Conservation (phyloP, 495 filamentous ascomycete genomes). For the Cercophora sp. region DNA sequence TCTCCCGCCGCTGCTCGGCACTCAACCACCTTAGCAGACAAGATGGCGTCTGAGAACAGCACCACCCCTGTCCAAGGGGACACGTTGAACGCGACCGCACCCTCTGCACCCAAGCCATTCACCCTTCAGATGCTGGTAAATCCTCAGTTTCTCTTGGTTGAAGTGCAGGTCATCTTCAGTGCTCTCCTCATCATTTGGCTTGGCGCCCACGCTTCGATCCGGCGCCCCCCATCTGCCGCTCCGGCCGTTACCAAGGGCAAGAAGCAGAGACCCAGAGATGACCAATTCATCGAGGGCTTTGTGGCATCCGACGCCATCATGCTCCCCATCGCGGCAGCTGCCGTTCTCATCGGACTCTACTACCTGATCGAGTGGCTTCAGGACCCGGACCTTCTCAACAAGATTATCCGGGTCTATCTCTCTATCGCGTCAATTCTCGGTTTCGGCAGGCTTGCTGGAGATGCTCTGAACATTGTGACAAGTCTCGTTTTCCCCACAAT, state of each 20-base stretch:
- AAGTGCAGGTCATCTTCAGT: slow-evolving; percentile 36
- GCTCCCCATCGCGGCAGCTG: slow-evolving; percentile 77
- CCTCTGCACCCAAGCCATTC: neutral
- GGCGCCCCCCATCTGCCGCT: slow-evolving; percentile 74
- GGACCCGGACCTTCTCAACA: slow-evolving; percentile 76
- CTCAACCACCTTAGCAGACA: too few species aligned
- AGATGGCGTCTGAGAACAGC: neutral
- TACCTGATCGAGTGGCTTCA: slow-evolving; percentile 85
- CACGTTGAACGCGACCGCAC: neutral
- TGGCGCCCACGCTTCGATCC: slow-evolving; percentile 49
- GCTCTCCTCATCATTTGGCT: slow-evolving; percentile 44
- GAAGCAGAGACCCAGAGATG: slow-evolving; percentile 50
- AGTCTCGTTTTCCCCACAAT: slow-evolving; percentile 69
- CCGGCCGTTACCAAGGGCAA: slow-evolving; percentile 48
- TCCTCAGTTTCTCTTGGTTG: slow-evolving; percentile 34
- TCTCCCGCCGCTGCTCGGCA: too few species aligned
- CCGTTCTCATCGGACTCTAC: slow-evolving; percentile 72
- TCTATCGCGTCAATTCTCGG: slow-evolving; percentile 73
- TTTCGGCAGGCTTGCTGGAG: slow-evolving; percentile 63
- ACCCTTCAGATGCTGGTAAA: slow-evolving; percentile 47
- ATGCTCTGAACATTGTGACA: slow-evolving; percentile 58
- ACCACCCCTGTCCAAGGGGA: slow-evolving; percentile 2
- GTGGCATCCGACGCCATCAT: slow-evolving; percentile 77
- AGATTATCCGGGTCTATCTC: slow-evolving; percentile 81
- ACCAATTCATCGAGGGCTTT: slow-evolving; percentile 70